Base-by-base conservation (phyloP, 306 rosid species). In the Crotalaria pallida region DNA sequence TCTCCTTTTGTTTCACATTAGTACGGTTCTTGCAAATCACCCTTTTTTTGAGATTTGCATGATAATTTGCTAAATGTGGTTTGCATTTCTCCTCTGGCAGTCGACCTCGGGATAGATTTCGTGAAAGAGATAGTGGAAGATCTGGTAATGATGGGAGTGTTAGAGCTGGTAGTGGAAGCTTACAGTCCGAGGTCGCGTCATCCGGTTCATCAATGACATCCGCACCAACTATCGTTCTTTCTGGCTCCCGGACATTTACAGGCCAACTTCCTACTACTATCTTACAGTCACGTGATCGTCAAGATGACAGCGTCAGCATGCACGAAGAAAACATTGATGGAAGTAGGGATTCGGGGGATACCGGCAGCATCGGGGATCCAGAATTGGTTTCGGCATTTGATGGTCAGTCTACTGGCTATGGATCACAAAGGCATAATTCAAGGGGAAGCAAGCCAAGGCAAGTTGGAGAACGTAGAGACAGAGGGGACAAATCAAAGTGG, bases 121-220 rank as follows among this genome's bases (percentile, higher is more conserved):
- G 96, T 6, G 98, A 89, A 59, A 88, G 98, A 76, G 98, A 92
- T 24, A 92, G 86, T 55, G 98, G 96, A 63, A 88, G 96, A 80
- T 75, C 92, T 5, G 82, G 78, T 61, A 86, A 74, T 67, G 98
- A 92, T 75, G 96, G 96, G 71, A 83, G 83, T 67, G 40, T 80
- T 48, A 88, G 96, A 83, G 71, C 73, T 48, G 76, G 82, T 55
- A 31, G 76, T 21, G 87, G 88, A 66, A 79, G 77, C 77, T 71
- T 82, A 78, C 98, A 83, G 75, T 79, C 88, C 10, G 98, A 92
- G 72, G 71, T 85, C 49, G 77, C 89, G 24, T 70, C 78, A 55
- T 56, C 86, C 50, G 84, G 80, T 69, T 77, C 94, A 31, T 81
- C 91, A 51, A 76, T 80, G 72, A 56, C 73, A 43, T 29, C 77